phyloP scores from a whole-genome alignment of 345 rosid species.

The Heritiera fomes region DNA sequence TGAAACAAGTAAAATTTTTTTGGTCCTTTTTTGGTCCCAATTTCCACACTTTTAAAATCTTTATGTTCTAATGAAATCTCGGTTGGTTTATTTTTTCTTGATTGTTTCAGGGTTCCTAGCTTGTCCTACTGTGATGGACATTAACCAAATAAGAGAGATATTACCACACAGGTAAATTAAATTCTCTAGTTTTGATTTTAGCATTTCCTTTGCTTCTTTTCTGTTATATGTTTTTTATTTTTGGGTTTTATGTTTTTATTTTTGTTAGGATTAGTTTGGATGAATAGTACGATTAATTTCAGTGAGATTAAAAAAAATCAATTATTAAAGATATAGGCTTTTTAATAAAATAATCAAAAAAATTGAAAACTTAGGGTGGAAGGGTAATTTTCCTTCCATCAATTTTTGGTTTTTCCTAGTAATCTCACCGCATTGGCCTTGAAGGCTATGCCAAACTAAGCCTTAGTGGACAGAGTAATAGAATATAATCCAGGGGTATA shows the following conservation, averaged over 20 bases:
- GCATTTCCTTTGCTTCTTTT: background rate
- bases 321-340: too few relatives aligned
- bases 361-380: too few relatives aligned
- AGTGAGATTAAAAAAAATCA: too few relatives aligned
- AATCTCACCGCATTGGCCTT: too few relatives aligned
- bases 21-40: background rate
- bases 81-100: background rate
- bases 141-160: conserved; percentile 83
- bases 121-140: conserved; percentile 82
- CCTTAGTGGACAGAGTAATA: conserved; percentile 90
- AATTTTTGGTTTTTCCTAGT: too few relatives aligned
- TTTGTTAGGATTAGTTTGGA: conserved; percentile 27
- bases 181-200: background rate
- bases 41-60: background rate
- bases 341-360: too few relatives aligned
- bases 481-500: conserved; percentile 89
- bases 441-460: too few relatives aligned
- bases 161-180: conserved; percentile 74
- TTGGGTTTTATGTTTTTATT: conserved; percentile 71
- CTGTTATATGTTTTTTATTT: conserved; percentile 8
- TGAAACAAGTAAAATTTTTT: background rate
- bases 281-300: too few relatives aligned
- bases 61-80: background rate
- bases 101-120: conserved; percentile 54
- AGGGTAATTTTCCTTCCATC: too few relatives aligned